Percentiles rank a stretch among this genome's conserved stretches.
These are phyloP conservation scores for Clonostachys byssicola DNA, from an alignment of 2,329 filamentous ascomycete species.

Conservation along the genomic window DNA sequence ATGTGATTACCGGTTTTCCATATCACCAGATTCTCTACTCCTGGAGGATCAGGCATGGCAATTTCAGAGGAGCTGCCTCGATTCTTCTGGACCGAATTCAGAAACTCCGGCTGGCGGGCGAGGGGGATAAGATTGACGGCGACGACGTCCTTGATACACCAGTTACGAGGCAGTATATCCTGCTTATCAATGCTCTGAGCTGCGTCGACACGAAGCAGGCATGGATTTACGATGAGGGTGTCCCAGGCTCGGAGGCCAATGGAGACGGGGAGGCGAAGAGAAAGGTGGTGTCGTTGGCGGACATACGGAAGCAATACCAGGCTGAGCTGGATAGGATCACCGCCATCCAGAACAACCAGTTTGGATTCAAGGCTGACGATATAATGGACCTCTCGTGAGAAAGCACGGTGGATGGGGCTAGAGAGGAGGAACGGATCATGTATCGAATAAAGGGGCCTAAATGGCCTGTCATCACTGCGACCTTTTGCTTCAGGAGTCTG, in stretches of 20 bases:
- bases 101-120: constrained; percentile 53
- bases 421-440: constrained; percentile 2
- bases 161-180: constrained; percentile 74
- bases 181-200: constrained; percentile 87
- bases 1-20: constrained; percentile 65
- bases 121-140: constrained; percentile 50
- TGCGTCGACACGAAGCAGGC: constrained; percentile 77
- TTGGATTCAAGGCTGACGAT: constrained; percentile 63
- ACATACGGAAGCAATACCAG: constrained; percentile 86
- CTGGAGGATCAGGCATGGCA: constrained; percentile 77
- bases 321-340: constrained; percentile 83
- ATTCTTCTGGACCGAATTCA: constrained; percentile 60
- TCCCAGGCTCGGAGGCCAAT: constrained; percentile 1
- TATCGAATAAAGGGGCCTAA: background rate
- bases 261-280: constrained; percentile 43
- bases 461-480: background rate
- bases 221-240: constrained; percentile 60
- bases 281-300: constrained; percentile 78
- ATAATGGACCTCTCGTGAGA: constrained; percentile 46
- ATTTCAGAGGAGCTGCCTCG: constrained; percentile 77
- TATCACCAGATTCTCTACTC: constrained; percentile 90
- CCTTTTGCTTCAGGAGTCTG: background rate
- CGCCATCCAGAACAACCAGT: constrained; percentile 84
- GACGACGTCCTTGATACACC: constrained; percentile 58
- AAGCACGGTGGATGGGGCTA: background rate